These are phyloP conservation scores for Magnaporthiopsis rhizophila DNA, from an alignment of 2,329 filamentous ascomycete genomes.

Conservation along the genomic window DNA sequence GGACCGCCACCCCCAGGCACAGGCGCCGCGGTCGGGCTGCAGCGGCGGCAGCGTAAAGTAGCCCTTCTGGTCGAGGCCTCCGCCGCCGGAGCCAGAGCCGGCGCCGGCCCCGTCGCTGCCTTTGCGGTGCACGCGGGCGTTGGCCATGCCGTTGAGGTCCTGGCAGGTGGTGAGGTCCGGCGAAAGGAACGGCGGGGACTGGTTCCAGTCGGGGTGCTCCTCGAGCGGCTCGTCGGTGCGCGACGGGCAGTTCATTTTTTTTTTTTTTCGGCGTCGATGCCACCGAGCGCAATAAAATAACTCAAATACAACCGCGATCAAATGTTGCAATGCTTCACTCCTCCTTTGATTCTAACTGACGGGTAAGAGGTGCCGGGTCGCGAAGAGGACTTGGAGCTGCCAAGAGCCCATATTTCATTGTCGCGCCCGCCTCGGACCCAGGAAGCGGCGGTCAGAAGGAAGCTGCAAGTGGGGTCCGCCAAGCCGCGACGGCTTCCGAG, in stretches of 20 bases:
- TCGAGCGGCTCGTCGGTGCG: slow-evolving; percentile 38
- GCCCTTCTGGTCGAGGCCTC: slow-evolving; percentile 12
- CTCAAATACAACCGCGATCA: no score
- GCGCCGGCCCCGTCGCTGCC: slow-evolving; percentile 25
- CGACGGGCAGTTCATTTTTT: slow-evolving; percentile 45
- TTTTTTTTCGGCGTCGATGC: no score
- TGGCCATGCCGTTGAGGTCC: slow-evolving; percentile 47
- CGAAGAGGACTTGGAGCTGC: no score
- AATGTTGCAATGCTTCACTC: no score
- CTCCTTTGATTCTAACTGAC: no score
- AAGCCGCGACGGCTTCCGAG: background rate
- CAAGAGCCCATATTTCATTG: background rate
- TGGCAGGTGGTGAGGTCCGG: slow-evolving; percentile 42
- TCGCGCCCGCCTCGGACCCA: background rate
- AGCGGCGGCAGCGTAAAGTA: slow-evolving; percentile 12
- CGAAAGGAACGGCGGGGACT: slow-evolving; percentile 41
- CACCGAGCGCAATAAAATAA: no score
- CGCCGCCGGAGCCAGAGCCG: slow-evolving; percentile 5
- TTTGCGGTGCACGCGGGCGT: slow-evolving; percentile 36
- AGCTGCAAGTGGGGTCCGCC: no score
- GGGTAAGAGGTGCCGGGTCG: no score
- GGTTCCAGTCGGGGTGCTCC: slow-evolving; percentile 41
- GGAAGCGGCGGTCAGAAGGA: background rate
- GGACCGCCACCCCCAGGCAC: slow-evolving; percentile 11
- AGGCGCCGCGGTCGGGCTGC: slow-evolving; percentile 10